Base-by-base conservation (phyloP, 2,329 filamentous ascomycete species). In the Hymenoscyphus linearis region DNA sequence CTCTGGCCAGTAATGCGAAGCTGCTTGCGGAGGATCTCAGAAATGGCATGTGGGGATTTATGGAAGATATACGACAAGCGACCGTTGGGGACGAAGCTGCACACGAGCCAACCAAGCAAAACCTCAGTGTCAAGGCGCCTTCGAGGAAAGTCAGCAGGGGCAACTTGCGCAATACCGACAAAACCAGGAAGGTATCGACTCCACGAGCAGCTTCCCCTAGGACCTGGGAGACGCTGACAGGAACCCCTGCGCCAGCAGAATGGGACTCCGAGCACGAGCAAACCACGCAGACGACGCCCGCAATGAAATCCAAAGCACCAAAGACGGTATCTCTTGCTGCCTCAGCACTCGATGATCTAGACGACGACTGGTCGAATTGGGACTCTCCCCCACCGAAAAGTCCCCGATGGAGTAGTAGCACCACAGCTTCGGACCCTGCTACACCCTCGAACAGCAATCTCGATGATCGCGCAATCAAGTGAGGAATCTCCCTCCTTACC, bases 11-110 rank as follows among this genome's bases (percentile, higher is more conserved):
- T 56, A 68, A 67, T 25, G 71, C 71, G 10, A 74, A 73, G 59
- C 67, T 72, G 36, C 68, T 74, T 40, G 72, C 72, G 16, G 89
- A 90, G 62, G 95, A 97, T 75, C 86, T 99, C 74, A 91, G 88
- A 73, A 85, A 95, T 57, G 93, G 95, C 1, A 78, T 99, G 55
- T 93, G 90, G 85, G 96, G 91, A 1, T 99, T 99, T 75, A 86
- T 96, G 62, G 95, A 98, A 73, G 95, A 99, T 72, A 85, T 99
- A 55, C 84, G 93, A 67, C 95, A 98, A 75, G 96, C 93, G 14
- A 96, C 95, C 0, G 92, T 99, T 6, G 95, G 95, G 26, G 95
- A 99, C 59, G 95, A 99, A 77, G 90, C 87, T 16, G 85, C 91
- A 65, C 85, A 80, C 63, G 87, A 85, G 50, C 63, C 64, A 25